phyloP scores from a whole-genome alignment of 306 rosid genomes.

The Nissolia schottii region DNA sequence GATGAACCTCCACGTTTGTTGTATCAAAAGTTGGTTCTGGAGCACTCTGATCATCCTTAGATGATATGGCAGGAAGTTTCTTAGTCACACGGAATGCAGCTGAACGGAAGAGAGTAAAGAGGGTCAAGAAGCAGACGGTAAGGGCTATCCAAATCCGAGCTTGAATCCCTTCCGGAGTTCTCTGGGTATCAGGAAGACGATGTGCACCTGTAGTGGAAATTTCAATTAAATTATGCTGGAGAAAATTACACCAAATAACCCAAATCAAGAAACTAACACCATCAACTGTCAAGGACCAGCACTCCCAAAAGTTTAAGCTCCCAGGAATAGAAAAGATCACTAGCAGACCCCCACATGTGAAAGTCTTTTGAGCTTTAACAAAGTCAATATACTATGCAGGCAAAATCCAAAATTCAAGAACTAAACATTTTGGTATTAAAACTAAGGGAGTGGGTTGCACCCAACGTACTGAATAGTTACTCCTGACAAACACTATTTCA shows the following conservation, averaged over 20 bases:
- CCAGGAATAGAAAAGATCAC: neutral
- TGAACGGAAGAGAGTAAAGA: slow-evolving; percentile 46
- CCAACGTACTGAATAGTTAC: neutral
- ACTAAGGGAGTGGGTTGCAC: neutral
- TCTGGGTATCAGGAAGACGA: slow-evolving; percentile 32
- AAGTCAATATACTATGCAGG: neutral
- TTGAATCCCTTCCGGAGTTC: slow-evolving; percentile 48
- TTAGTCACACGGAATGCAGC: slow-evolving; percentile 41
- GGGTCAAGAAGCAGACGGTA: slow-evolving; percentile 63
- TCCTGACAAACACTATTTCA: neutral
- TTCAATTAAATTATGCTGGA: neutral
- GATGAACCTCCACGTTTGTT: slow-evolving; percentile 32
- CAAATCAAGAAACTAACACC: slow-evolving; percentile 12
- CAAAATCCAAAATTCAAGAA: neutral
- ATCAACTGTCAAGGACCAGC: neutral
- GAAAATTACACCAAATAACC: slow-evolving; percentile 9
- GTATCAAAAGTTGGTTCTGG: slow-evolving; percentile 31
- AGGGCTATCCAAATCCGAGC: slow-evolving; percentile 56
- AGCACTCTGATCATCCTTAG: slow-evolving; percentile 35
- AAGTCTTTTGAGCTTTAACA: neutral
- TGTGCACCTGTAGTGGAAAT: slow-evolving; percentile 48
- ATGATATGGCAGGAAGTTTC: slow-evolving; percentile 45
- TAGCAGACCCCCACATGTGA: neutral
- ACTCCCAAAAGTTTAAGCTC: neutral
- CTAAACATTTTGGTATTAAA: neutral